Percentiles rank a stretch among this genome's conserved stretches.
phyloP scores from a whole-genome alignment of 75 land plant species.

The Picea sitchensis region DNA sequence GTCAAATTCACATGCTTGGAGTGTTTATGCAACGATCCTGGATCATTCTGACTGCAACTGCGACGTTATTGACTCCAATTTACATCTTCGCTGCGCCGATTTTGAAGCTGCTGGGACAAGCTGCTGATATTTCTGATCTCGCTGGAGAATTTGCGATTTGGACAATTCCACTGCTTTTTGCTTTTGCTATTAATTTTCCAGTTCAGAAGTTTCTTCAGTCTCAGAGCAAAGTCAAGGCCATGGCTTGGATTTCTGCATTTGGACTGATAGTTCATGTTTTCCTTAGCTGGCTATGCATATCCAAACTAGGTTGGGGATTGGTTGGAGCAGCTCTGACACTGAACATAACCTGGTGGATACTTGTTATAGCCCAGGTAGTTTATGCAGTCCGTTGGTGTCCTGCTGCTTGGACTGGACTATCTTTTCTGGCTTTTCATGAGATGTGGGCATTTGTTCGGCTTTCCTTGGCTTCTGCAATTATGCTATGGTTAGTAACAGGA shows the following conservation, averaged over 20 bases:
- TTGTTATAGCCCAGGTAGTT: not conserved
- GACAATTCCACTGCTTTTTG: slow-evolving; percentile 57
- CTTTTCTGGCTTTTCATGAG: not conserved
- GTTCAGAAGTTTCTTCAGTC: slow-evolving; percentile 79
- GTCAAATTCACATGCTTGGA: slow-evolving; percentile 27
- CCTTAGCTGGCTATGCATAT: slow-evolving; percentile 31
- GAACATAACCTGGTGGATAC: slow-evolving; percentile 22
- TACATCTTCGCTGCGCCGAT: slow-evolving; percentile 7
- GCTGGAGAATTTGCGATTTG: slow-evolving; percentile 47
- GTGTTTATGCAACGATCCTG: slow-evolving; percentile 32
- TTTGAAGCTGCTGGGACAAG: slow-evolving; percentile 48
- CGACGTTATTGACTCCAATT: not conserved
- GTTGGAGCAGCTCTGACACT: slow-evolving; percentile 27
- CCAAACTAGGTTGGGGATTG: slow-evolving; percentile 19
- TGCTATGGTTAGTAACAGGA: not conserved
- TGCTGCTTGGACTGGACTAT: not conserved
- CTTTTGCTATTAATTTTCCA: slow-evolving; percentile 57
- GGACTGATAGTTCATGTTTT: slow-evolving; percentile 21
- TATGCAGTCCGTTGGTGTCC: not conserved
- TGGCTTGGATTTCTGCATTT: slow-evolving; percentile 19
- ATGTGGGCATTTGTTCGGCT: not conserved
- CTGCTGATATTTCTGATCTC: slow-evolving; percentile 32
- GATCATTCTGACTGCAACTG: slow-evolving; percentile 11
- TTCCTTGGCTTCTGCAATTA: not conserved
- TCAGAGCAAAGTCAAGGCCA: slow-evolving; percentile 34